These are phyloP conservation scores for Aspergillus wentii DNA, from an alignment of 495 filamentous ascomycete species.

Conservation along the genomic window DNA sequence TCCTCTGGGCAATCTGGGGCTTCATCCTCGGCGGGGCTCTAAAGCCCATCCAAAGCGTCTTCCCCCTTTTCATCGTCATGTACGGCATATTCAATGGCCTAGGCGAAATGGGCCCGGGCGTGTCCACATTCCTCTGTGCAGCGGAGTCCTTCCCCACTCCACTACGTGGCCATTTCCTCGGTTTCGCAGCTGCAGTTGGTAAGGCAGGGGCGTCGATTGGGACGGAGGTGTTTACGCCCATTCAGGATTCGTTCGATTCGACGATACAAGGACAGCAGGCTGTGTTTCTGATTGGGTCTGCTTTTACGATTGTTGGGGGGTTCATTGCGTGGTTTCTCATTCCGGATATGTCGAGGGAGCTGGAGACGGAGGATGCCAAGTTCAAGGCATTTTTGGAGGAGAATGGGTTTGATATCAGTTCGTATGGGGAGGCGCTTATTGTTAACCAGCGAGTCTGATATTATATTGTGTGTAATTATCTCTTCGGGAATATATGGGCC, in stretches of 20 bases:
- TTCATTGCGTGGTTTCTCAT: conserved; percentile 41
- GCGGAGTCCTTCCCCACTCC: conserved; percentile 48
- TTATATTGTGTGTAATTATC: too few species aligned
- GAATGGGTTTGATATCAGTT: conserved; percentile 30
- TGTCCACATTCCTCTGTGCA: conserved; percentile 37
- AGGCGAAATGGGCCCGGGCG: conserved; percentile 46
- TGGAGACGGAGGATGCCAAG: conserved; percentile 40
- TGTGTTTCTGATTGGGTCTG: conserved; percentile 42
- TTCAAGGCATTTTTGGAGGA: conserved; percentile 40
- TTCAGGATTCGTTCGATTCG: conserved; percentile 34
- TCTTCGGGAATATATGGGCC: too few species aligned
- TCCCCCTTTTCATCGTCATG: conserved; percentile 47
- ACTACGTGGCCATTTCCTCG: conserved; percentile 44
- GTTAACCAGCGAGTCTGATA: too few species aligned
- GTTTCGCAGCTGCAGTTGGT: conserved; percentile 41
- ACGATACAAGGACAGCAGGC: conserved; percentile 37
- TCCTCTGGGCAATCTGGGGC: conserved; percentile 35
- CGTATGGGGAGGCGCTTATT: conserved; percentile 19
- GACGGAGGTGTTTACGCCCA: conserved; percentile 40
- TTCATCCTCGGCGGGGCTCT: conserved; percentile 45
- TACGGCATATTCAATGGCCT: conserved; percentile 47
- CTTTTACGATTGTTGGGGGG: conserved; percentile 34
- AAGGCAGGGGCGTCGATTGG: conserved; percentile 48
- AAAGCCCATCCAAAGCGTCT: conserved; percentile 33
- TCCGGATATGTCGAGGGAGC: conserved; percentile 37